These are phyloP conservation scores for Cymodocea nodosa DNA, from an alignment of 116 monocot species.

Conservation along the genomic window DNA sequence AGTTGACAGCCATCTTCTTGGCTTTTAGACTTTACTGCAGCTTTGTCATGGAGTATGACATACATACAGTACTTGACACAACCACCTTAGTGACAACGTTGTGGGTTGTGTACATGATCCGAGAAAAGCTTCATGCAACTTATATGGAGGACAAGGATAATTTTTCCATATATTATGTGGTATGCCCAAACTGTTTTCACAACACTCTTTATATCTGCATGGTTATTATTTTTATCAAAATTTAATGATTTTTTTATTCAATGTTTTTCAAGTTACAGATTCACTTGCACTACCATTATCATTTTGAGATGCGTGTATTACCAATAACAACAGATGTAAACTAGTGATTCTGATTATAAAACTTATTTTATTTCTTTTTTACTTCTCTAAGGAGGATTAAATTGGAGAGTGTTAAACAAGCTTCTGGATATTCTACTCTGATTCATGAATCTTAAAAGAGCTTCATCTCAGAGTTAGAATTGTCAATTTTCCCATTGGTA, in stretches of 20 bases:
- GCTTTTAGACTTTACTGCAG: slow-evolving; percentile 36
- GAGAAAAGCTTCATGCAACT: slow-evolving; percentile 30
- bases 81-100: slow-evolving; percentile 28
- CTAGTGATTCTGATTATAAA: neutral
- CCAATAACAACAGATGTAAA: neutral
- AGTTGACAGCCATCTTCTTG: slow-evolving; percentile 41
- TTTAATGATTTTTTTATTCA: no score
- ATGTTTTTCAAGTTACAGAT: neutral
- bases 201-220: no score
- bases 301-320: neutral
- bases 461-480: no score
- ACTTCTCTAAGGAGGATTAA: no score
- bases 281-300: neutral
- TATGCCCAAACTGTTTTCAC: slow-evolving; percentile 2
- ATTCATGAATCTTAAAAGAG: no score
- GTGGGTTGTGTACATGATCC: slow-evolving; percentile 49
- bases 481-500: no score
- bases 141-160: slow-evolving; percentile 37
- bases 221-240: no score
- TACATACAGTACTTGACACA: slow-evolving; percentile 30
- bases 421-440: no score
- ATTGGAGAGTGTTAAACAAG: no score
- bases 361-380: no score
- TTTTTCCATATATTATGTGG: slow-evolving; percentile 23
- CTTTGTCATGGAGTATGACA: slow-evolving; percentile 31